Conservation (phyloP, 2,329 filamentous ascomycete species). For the Berkeleyomyces basicola region DNA sequence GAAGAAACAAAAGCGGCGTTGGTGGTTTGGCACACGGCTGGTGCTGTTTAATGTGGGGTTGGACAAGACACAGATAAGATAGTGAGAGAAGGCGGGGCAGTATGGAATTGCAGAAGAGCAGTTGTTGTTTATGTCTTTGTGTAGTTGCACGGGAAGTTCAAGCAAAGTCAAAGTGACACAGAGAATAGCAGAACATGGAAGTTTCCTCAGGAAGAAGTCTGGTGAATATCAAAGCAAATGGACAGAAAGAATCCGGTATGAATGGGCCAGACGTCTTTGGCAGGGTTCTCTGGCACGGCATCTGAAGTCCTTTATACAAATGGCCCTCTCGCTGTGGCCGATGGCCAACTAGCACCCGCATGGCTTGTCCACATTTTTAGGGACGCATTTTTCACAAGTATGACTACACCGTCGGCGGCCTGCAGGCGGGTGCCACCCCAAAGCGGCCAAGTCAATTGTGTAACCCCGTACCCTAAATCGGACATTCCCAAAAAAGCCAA, state of each 20-base stretch:
- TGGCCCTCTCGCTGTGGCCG: background rate
- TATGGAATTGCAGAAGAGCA: background rate
- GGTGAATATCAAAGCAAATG: background rate
- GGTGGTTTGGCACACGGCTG: background rate
- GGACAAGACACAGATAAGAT: conserved; percentile 2
- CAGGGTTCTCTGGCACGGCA: background rate
- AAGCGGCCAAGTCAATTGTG: background rate
- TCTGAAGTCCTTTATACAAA: background rate
- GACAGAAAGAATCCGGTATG: background rate
- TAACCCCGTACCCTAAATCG: background rate
- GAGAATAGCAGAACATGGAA: background rate
- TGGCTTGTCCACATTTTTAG: background rate
- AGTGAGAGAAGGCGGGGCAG: background rate
- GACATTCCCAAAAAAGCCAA: background rate
- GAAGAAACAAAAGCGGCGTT: background rate
- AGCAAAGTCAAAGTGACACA: background rate
- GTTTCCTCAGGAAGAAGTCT: background rate
- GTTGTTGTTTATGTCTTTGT: background rate
- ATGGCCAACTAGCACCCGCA: background rate
- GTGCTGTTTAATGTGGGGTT: background rate
- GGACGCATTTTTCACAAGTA: background rate
- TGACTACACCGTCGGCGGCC: background rate
- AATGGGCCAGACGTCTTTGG: too few relatives aligned
- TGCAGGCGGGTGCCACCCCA: background rate
- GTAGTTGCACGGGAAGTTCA: background rate